phyloP scores from a whole-genome alignment of 352 stramenopile genomes.

The Pythium aristosporum region DNA sequence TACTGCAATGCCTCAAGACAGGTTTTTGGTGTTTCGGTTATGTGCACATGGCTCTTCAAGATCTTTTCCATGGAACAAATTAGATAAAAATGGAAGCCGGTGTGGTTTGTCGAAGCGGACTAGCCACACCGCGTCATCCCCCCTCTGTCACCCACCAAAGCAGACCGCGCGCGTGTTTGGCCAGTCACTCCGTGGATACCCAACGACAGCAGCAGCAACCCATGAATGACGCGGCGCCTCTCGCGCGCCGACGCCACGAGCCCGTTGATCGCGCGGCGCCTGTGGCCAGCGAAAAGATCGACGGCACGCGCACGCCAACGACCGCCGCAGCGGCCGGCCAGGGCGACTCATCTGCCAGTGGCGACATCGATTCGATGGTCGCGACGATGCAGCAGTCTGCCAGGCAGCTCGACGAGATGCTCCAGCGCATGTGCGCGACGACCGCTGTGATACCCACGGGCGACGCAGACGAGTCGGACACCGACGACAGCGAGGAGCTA shows the following conservation, averaged over 20 bases:
- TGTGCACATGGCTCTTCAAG: constrained; percentile 9
- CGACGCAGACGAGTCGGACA: constrained; percentile 1
- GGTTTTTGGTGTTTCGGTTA: background rate
- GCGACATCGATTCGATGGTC: constrained; percentile 15
- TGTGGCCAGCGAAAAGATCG: background rate
- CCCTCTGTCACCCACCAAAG: too few relatives aligned
- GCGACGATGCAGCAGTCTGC: constrained; percentile 33
- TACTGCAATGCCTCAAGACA: background rate
- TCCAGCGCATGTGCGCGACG: constrained; percentile 38
- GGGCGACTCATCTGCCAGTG: background rate
- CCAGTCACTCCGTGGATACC: too few relatives aligned
- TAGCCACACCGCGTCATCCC: background rate
- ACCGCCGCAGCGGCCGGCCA: background rate
- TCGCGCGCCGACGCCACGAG: background rate
- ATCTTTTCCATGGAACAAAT: background rate
- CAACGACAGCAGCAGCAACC: background rate
- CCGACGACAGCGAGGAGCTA: background rate
- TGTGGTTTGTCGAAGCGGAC: background rate
- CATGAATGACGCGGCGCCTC: background rate
- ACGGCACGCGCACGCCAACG: background rate
- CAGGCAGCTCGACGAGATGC: constrained; percentile 44
- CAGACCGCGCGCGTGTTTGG: too few relatives aligned
- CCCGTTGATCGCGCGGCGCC: background rate
- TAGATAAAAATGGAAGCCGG: background rate
- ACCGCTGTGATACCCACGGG: background rate